Evolutionary conservation across 192 early-diverging fungal genomes (phyloP), one percentile per base, ranked within the genome.

Genomic region (Podila clonocystis): DNA sequence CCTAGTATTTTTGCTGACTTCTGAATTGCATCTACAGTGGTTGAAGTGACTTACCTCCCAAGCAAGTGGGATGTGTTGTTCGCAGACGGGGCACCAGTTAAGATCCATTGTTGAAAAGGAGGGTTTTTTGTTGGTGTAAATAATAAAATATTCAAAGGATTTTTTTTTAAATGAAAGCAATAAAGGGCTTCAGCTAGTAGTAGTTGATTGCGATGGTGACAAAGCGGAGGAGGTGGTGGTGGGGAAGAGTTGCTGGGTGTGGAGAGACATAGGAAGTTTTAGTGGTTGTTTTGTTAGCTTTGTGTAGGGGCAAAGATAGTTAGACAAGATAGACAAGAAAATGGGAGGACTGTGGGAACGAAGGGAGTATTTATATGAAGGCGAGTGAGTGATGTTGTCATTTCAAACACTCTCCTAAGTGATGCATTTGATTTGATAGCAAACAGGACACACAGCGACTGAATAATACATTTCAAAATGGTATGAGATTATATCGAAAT

Each of bases 21-120:
- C 17, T 61, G 59, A 33, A 15, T 33, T 45, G 13, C 12, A 8
- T 45, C 17, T 15, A 15, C 0, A 12, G 13, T 45, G 15, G 15
- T 17, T 36, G 34, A 26, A 58, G 63, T 52, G 50, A n/a, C 77
- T 73, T 80, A 80, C 77, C 77, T 80, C 77, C 77, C 77, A 80
- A 36, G 77, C 77, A 41, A 80, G 65, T 24, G 77, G 77, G 58
- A 80, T 80, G 30, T 80, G 77, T 66, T 80, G 77, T 80, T 80
- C 77, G 77, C 77, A 80, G 9, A 80, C 77, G 17, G 77, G 77
- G 77, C 77, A 80, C 77, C 77, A 80, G 77, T 80, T 80, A 63
- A 80, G 65, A 80, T 80, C 77, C 77, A 80, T 80, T 60, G 62
- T 68, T 19, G 34, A 38, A 38, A 15, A 33, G 34, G 17, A 34